Percentiles rank a stretch among this genome's conserved stretches.
Evolutionary conservation across 1,139 yeast species (phyloP).

Genomic region (Pneumocystis carinii): DNA sequence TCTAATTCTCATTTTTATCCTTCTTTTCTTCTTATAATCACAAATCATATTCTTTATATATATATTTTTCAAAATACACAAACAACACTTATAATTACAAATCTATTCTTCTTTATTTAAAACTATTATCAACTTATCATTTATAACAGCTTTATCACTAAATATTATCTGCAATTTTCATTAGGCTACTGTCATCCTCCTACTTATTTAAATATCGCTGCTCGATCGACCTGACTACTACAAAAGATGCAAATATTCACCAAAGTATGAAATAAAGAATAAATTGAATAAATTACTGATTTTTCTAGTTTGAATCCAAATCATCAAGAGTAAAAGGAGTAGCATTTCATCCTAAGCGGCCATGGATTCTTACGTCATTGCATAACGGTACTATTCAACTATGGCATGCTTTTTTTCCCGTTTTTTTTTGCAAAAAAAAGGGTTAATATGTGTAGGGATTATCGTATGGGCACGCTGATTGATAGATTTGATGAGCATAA

Average conservation of each 20-base stretch:
- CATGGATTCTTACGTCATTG: constrained; percentile 91
- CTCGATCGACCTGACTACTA: not conserved
- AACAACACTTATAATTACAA: too few species aligned
- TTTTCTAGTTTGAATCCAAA: constrained; percentile 64
- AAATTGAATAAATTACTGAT: not conserved
- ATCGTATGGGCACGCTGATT: constrained; percentile 94
- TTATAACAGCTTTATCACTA: too few species aligned
- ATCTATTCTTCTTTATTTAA: too few species aligned
- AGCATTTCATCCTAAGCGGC: constrained; percentile 93
- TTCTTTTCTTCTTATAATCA: too few species aligned
- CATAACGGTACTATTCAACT: constrained; percentile 28
- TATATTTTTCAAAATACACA: too few species aligned
- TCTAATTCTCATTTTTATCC: not conserved
- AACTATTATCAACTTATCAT: too few species aligned
- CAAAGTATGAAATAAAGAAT: not conserved
- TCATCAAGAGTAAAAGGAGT: constrained; percentile 97
- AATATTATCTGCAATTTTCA: too few species aligned
- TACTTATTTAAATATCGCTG: not conserved
- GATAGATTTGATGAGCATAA: constrained; percentile 96
- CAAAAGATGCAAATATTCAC: not conserved
- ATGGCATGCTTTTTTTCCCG: not conserved
- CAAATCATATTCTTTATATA: too few species aligned
- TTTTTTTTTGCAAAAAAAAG: constrained; percentile 30
- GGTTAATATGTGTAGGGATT: constrained; percentile 98
- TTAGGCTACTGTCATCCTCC: too few species aligned